Conservation (phyloP, 805 yeast species). For the Scheffersomyces lignosus region DNA sequence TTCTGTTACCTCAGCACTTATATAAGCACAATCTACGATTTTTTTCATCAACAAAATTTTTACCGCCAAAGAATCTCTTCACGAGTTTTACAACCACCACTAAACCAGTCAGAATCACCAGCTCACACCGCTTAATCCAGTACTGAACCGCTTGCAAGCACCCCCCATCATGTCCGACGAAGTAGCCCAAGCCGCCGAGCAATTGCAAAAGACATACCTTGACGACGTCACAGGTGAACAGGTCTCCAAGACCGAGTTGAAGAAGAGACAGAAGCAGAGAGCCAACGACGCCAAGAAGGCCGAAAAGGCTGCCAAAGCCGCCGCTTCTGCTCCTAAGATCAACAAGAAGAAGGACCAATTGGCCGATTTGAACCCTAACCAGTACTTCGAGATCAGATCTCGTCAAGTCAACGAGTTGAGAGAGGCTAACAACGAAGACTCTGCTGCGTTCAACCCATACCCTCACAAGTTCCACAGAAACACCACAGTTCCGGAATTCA, state of each 20-base stretch:
- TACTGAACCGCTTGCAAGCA: not conserved
- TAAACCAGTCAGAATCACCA: too few relatives aligned
- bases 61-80: conserved; percentile 5
- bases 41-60: too few relatives aligned
- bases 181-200: conserved; percentile 68
- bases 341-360: conserved; percentile 63
- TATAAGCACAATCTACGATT: too few relatives aligned
- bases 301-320: conserved; percentile 76
- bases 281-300: conserved; percentile 87
- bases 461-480: conserved; percentile 91
- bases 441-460: conserved; percentile 81
- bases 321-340: conserved; percentile 51
- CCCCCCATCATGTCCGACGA: conserved; percentile 41
- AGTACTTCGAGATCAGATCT: conserved; percentile 89
- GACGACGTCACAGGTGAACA: conserved; percentile 96
- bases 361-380: conserved; percentile 92
- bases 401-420: conserved; percentile 85
- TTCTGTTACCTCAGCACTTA: too few relatives aligned
- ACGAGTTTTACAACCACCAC: too few relatives aligned
- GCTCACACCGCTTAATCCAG: too few relatives aligned
- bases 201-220: conserved; percentile 71
- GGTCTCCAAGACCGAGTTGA: conserved; percentile 94
- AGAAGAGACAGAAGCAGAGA: conserved; percentile 91
- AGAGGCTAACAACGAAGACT: conserved; percentile 42
- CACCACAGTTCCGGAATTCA: conserved; percentile 67